phyloP scores from a whole-genome alignment of 2,329 filamentous ascomycete species.

The Pseudogymnoascus sp. region DNA sequence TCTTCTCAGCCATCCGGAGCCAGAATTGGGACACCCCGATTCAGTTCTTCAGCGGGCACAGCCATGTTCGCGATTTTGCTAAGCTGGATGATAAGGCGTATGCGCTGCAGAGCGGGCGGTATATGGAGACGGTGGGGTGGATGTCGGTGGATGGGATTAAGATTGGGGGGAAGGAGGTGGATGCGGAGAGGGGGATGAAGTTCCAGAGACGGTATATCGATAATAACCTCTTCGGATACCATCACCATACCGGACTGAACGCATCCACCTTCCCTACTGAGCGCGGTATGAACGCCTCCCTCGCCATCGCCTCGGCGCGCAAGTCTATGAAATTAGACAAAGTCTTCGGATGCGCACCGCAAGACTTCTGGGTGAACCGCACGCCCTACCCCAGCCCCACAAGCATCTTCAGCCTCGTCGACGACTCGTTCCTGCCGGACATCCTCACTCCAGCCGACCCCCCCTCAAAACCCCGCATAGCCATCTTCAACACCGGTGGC shows the following conservation, averaged over 20 bases:
- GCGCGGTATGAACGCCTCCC: constrained; percentile 66
- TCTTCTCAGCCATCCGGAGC: constrained; percentile 72
- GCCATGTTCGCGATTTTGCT: constrained; percentile 78
- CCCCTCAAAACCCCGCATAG: constrained; percentile 57
- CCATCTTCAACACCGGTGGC: constrained; percentile 81
- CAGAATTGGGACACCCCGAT: constrained; percentile 78
- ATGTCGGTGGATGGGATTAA: constrained; percentile 67
- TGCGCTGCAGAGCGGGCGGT: constrained; percentile 79
- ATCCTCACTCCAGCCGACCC: constrained; percentile 53
- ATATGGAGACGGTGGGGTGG: constrained; percentile 94
- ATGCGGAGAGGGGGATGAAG: constrained; percentile 37
- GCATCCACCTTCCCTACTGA: constrained; percentile 69
- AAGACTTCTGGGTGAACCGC: constrained; percentile 74
- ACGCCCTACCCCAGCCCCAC: constrained; percentile 64
- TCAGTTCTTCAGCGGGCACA: constrained; percentile 85
- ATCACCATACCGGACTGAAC: constrained; percentile 72
- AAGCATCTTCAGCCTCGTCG: constrained; percentile 76
- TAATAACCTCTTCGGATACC: constrained; percentile 80
- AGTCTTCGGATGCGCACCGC: constrained; percentile 75
- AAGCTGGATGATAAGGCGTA: constrained; percentile 72
- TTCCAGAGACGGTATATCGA: constrained; percentile 86
- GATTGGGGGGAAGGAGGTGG: constrained; percentile 24
- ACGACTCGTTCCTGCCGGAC: constrained; percentile 40
- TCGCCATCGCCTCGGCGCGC: constrained; percentile 63
- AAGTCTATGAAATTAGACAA: constrained; percentile 65